phyloP scores from a whole-genome alignment of 352 stramenopile genomes.

The Pythium apleroticum region DNA sequence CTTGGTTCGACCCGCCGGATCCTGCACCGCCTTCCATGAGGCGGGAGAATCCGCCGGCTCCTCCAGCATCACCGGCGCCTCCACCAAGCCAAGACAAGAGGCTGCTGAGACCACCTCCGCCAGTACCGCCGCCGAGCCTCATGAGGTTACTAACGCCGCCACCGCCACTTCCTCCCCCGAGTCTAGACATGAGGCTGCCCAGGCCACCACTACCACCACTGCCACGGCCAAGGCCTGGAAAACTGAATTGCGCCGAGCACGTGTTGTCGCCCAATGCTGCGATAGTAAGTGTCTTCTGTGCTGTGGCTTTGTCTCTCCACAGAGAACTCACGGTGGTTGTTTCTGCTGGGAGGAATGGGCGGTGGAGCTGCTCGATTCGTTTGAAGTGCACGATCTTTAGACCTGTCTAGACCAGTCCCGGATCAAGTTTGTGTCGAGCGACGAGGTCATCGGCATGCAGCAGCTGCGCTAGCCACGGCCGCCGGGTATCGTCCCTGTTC shows the following conservation, averaged over 20 bases:
- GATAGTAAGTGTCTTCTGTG: too few species aligned
- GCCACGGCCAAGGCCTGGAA: neutral
- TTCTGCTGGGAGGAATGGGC: constrained; percentile 74
- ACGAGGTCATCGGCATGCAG: constrained; percentile 75
- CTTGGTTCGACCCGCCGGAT: neutral
- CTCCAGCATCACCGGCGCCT: neutral
- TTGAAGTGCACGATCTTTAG: constrained; percentile 60
- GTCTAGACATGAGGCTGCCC: neutral
- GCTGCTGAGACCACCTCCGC: neutral
- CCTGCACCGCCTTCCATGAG: neutral
- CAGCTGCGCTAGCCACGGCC: too few species aligned
- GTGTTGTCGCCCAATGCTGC: neutral
- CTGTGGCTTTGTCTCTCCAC: neutral
- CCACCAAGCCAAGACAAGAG: neutral
- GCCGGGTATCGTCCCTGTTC: too few species aligned
- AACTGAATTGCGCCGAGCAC: neutral
- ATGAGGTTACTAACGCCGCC: neutral
- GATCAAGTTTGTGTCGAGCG: constrained; percentile 66
- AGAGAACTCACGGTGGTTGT: neutral
- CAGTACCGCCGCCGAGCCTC: neutral
- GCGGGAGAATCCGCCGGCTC: neutral
- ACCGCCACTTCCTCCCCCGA: neutral
- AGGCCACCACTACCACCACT: neutral
- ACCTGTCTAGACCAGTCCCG: constrained; percentile 57
- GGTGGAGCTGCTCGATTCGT: constrained; percentile 50